Conservation (phyloP, 2,329 filamentous ascomycete species). For the Fusarium burgessii region DNA sequence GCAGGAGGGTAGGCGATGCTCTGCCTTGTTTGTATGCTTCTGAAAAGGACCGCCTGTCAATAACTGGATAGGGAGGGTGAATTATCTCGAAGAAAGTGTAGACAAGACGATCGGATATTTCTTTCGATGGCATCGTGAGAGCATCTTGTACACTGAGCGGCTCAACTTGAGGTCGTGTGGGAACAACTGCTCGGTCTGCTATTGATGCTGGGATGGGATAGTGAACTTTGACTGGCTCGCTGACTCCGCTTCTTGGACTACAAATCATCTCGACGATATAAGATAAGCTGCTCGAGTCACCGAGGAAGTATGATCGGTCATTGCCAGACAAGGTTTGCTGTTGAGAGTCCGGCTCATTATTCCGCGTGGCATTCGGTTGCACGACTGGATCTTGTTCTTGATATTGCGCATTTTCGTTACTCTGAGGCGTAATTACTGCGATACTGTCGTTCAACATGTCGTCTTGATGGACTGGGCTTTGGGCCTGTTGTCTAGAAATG, state of each 20-base stretch:
- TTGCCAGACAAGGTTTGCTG: neutral
- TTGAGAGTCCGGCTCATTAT: neutral
- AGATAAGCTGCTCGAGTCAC: slow-evolving; percentile 34
- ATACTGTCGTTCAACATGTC: neutral
- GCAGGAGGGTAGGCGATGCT: slow-evolving; percentile 14
- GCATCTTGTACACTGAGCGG: slow-evolving; percentile 22
- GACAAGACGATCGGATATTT: slow-evolving; percentile 27
- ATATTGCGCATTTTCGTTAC: fast-evolving
- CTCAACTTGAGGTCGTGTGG: slow-evolving; percentile 7
- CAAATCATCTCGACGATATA: slow-evolving; percentile 41
- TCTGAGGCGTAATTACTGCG: neutral
- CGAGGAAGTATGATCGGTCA: slow-evolving; percentile 15
- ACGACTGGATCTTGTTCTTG: fast-evolving
- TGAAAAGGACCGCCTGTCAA: slow-evolving; percentile 12
- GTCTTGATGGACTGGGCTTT: neutral
- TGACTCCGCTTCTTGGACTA: slow-evolving; percentile 19
- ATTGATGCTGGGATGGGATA: slow-evolving; percentile 38
- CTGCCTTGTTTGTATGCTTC: neutral
- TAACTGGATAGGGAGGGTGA: slow-evolving; percentile 22
- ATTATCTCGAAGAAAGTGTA: slow-evolving; percentile 20
- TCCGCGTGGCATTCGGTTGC: fast-evolving
- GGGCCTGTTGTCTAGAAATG: neutral
- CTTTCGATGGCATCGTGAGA: neutral
- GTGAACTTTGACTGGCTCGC: slow-evolving; percentile 38
- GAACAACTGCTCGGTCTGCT: slow-evolving; percentile 15